These are phyloP conservation scores for Crithidia expoeki DNA, from an alignment of 208 protist species.

Conservation along the genomic window DNA sequence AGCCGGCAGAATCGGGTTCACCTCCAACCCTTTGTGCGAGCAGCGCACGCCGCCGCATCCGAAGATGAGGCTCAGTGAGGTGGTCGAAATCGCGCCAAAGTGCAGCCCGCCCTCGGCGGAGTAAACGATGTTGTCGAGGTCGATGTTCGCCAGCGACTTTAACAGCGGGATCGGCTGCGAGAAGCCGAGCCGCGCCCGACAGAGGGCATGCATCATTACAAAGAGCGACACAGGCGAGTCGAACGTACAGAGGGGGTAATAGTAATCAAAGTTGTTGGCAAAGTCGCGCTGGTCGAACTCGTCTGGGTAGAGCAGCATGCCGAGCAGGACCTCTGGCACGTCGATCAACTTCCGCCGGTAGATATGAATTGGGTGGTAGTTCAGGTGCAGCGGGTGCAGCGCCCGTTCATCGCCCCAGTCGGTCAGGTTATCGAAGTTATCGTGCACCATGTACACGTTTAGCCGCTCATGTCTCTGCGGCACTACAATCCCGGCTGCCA, in stretches of 20 bases:
- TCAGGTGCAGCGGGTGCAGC: slow-evolving; percentile 82
- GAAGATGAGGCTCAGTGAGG: slow-evolving; percentile 65
- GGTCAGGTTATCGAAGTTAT: slow-evolving; percentile 83
- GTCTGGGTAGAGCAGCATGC: slow-evolving; percentile 80
- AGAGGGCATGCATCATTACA: slow-evolving; percentile 75
- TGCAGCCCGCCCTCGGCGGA: slow-evolving; percentile 86
- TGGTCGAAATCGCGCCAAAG: slow-evolving; percentile 77
- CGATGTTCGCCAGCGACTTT: slow-evolving; percentile 73
- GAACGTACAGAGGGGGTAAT: slow-evolving; percentile 82
- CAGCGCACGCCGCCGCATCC: slow-evolving; percentile 81
- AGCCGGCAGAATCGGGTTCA: slow-evolving; percentile 80
- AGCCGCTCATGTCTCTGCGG: slow-evolving; percentile 61
- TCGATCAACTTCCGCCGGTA: slow-evolving; percentile 88
- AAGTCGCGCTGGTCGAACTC: slow-evolving; percentile 82
- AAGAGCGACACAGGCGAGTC: slow-evolving; percentile 83
- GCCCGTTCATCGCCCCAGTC: slow-evolving; percentile 69
- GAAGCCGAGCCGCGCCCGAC: slow-evolving; percentile 61
- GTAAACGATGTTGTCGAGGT: slow-evolving; percentile 90
- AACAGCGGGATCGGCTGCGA: slow-evolving; percentile 77
- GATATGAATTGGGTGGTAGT: slow-evolving; percentile 91
- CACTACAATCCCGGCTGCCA: slow-evolving; percentile 62
- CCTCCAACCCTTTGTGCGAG: slow-evolving; percentile 45
- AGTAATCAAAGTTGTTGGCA: slow-evolving; percentile 78
- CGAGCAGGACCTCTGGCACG: slow-evolving; percentile 88
- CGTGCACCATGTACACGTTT: slow-evolving; percentile 86